phyloP scores from a whole-genome alignment of 2,329 filamentous ascomycete genomes.

The Fusarium denticulatum region DNA sequence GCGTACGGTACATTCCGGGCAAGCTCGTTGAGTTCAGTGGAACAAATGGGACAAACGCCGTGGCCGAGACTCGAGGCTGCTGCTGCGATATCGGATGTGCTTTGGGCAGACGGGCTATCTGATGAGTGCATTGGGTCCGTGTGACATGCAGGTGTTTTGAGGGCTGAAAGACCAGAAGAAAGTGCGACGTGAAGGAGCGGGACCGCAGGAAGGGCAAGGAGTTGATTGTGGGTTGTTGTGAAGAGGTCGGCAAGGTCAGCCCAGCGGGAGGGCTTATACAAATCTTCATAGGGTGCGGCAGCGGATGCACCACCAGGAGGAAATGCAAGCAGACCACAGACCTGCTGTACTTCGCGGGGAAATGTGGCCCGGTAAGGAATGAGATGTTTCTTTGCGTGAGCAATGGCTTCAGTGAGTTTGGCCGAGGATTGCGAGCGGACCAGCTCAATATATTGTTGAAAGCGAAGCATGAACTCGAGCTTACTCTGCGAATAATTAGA shows the following conservation, averaged over 20 bases:
- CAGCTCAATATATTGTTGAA: slow-evolving; percentile 96
- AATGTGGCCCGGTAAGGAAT: slow-evolving; percentile 75
- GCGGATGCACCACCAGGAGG: slow-evolving; percentile 59
- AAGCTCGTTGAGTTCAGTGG: slow-evolving; percentile 91
- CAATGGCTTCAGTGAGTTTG: slow-evolving; percentile 79
- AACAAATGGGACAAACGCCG: slow-evolving; percentile 93
- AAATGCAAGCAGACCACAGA: slow-evolving; percentile 84
- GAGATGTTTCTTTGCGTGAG: slow-evolving; percentile 85
- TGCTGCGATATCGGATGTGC: slow-evolving; percentile 55
- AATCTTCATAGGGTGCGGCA: slow-evolving; percentile 56
- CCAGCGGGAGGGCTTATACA: slow-evolving; percentile 83
- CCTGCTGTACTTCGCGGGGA: slow-evolving; percentile 73
- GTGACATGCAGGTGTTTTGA: slow-evolving; percentile 96
- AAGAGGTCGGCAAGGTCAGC: slow-evolving; percentile 80
- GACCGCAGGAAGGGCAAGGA: slow-evolving; percentile 82
- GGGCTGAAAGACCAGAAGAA: slow-evolving; percentile 87
- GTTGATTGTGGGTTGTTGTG: slow-evolving; percentile 83
- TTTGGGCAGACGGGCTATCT: slow-evolving; percentile 53
- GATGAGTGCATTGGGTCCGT: slow-evolving; percentile 17
- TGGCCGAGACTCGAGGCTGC: slow-evolving; percentile 65
- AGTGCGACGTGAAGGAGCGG: slow-evolving; percentile 92
- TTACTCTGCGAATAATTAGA: slow-evolving; percentile 67
- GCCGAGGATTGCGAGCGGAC: slow-evolving; percentile 72
- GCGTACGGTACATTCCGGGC: slow-evolving; percentile 91
- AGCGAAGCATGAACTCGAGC: slow-evolving; percentile 90